Evolutionary conservation across 2,329 filamentous ascomycete genomes (phyloP), one percentile per base, ranked within the genome.

Genomic region (Sporothrix brasiliensis): DNA sequence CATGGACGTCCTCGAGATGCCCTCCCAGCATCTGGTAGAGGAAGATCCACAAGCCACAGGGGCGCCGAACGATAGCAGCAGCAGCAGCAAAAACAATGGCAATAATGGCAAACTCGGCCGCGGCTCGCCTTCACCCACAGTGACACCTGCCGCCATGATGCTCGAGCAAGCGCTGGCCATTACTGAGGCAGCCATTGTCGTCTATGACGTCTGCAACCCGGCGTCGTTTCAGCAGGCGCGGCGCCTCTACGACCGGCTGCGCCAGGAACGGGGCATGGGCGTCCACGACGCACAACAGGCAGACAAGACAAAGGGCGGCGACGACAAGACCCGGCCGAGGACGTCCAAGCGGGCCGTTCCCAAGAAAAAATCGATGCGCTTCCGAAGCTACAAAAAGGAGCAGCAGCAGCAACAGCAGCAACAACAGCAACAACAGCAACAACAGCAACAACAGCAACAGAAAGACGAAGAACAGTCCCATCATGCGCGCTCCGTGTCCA

Each of bases 141-240:
- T 24, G 16, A 27, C 61, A 6, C 30, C 69, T 1, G 66, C 69
- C 1, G 63, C 60, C 53, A 75, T 77, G 30, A 75, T 77, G 47
- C 77, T 82, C n/a, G 76, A 76, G 14, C 77, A 81, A 50, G 80
- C 80, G 1, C 74, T 81, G 24, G 74, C 75, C 68, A 79, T 81
- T 58, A 82, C 81, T n/a, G 80, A 82, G 53, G 80, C 79, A 4
- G 80, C 79, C 2, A 73, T 81, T 1, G 72, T 80, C 1, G 73
- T 80, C n/a, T 80, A 80, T 74, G 76, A 77, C 69, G 75, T 78
- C n/a, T 70, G 72, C 54, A 75, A 78, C 53, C 58, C 71, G 5
- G 68, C 73, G 16, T 79, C 78, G 0, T 75, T 79, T 14, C 72
- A 68, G 3, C 74, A 77, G 19, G 76, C 76, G 13, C 61, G 67